Evolutionary conservation across 2,329 filamentous ascomycete species (phyloP), one percentile per base, ranked within the genome.

Genomic region (Fusarium lateritium): DNA sequence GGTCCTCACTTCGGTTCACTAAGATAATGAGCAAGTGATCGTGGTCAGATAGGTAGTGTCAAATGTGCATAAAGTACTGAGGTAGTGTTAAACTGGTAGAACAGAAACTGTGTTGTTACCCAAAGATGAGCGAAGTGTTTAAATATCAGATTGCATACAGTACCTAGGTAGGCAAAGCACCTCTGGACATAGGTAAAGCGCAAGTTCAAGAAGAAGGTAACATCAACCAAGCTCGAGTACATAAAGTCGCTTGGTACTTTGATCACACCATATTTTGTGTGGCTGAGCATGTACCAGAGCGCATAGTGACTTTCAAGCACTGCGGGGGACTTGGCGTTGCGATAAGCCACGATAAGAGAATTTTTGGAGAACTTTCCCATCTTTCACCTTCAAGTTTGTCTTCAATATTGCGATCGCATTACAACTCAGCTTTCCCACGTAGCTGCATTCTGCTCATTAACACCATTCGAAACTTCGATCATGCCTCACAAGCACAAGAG

Each of bases 401-500:
- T 53, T 19, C 26, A 34, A 33, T 24, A 40, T 28, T 56, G 31
- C 49, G 19, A 54, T 5, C 26, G 39, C 42, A 56, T 31, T 11
- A 24, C 28, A 7, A 40, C 24, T 59, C 24, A 24, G 22, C 22
- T 26, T 33, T 19, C 6, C 8, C 4, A 9, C 15, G 11, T 13
- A 42, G 6, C 36, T 21, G n/a, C 4, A 21, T 6, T 21, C n/a
- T 19, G n/a, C 6, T 19, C 15, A 7, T 19, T 17, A 2, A 9
- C 26, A 11, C 3, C 4, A 7, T 6, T 10, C 10, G 6, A 6
- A 42, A 17, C 19, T 13, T 14, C 11, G 22, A 34, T 17, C 67
- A 97, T 97, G 93, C 93, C 93, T 78, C 93, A 95, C 82, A 97
- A 97, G 81, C 93, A 97, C 79, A 95, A 91, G 67, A 86, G 92